Evolutionary conservation across 2,329 filamentous ascomycete species (phyloP), one percentile per base, ranked within the genome.

Genomic region (Penicillium aurantiogriseum): DNA sequence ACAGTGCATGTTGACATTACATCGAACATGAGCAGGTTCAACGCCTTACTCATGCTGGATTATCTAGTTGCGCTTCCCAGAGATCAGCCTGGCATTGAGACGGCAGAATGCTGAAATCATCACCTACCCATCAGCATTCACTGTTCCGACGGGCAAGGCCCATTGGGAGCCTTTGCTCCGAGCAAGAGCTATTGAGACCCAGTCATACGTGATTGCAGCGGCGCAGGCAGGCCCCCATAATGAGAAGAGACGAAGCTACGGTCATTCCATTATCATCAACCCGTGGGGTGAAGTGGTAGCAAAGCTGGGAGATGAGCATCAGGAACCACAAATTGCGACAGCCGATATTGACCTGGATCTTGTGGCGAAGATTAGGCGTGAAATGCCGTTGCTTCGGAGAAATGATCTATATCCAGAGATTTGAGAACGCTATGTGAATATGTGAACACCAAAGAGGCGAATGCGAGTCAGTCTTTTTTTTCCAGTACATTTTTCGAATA

Each of bases 101-200:
- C 77, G 83, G 7, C 83, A 85, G 54, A 80, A 83, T 23, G 91
- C 91, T 2, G 86, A 96, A 61, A 79, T 96, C 52, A 79, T 97
- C 49, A 86, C 91, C 0, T 97, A 93, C 70, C 93, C 93, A 0
- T 93, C 90, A 6, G 93, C 93, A 4, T 97, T 97, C 70, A 96
- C 92, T 0, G 83, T 95, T 0, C 86, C 88, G 1, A 97, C 93
- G 0, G 93, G 93, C 0, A 81, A 80, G 56, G 90, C 90, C 1
- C 93, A 97, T 76, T 97, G 93, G 93, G 86, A 91, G 68, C 80
- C 85, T 2, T 77, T 97, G 6, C 79, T 97, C 15, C 81, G 90
- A 29, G 87, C 91, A 4, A 81, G 93, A 46, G 93, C 93, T 10
- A 91, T 97, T 59, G 93, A 97, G 79, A 91, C 88, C 19, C 90